A percentile compares a stretch with the other conserved stretches of the same genome.
Conservation (phyloP, 2,329 filamentous ascomycete genomes). For the Rhexocercosporidium sp. region DNA sequence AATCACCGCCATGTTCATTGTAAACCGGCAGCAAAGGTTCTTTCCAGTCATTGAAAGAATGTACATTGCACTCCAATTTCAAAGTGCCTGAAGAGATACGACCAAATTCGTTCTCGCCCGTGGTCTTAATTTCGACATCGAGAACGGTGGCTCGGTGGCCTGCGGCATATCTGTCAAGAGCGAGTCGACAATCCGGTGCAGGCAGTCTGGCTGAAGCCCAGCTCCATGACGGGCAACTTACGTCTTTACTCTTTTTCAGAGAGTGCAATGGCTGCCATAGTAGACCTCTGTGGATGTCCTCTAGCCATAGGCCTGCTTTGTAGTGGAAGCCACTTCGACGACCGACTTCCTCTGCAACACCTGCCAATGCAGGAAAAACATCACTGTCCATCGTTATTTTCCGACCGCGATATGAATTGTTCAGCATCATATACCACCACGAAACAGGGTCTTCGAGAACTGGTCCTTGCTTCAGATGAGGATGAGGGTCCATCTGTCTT, state of each 20-base stretch:
- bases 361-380: slow-evolving; percentile 16
- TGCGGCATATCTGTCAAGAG: not conserved
- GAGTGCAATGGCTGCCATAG: slow-evolving; percentile 1
- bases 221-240: not conserved
- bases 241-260: not conserved
- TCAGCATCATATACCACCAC: slow-evolving; percentile 12
- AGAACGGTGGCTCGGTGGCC: slow-evolving; percentile 11
- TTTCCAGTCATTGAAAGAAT: not conserved
- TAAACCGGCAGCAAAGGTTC: not conserved
- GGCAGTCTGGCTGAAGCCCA: not conserved
- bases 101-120: slow-evolving; percentile 1
- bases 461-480: not conserved
- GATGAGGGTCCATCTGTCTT: not conserved
- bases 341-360: slow-evolving; percentile 15
- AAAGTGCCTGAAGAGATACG: not conserved
- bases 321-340: slow-evolving; percentile 7
- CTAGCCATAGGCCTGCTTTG: slow-evolving; percentile 18
- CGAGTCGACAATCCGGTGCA: not conserved
- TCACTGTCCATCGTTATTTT: slow-evolving; percentile 8
- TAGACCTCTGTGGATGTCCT: slow-evolving; percentile 22
- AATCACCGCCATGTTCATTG: not conserved
- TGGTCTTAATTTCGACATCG: not conserved
- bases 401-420: not conserved
- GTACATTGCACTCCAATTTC: not conserved
- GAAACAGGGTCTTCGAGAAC: not conserved